Percentiles rank a stretch among this genome's conserved stretches.
Conservation (phyloP, 1,284 basidiomycete genomes). For the Sphaerobolus stellatus region DNA sequence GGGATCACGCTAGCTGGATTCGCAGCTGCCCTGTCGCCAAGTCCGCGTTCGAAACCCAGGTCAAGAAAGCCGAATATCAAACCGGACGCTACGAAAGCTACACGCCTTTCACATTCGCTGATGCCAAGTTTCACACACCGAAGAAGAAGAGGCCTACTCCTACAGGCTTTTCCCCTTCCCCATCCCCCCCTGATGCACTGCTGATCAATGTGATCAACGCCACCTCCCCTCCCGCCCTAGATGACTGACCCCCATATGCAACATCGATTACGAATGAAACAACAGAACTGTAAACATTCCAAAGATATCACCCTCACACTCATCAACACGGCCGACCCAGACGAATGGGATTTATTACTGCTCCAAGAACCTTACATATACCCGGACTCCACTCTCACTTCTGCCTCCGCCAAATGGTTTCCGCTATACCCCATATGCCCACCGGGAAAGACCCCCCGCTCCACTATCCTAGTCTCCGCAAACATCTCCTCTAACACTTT, state of each 20-base stretch:
- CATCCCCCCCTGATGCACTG: background rate
- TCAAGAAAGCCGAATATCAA: background rate
- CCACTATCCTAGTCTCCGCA: no score
- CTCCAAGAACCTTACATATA: no score
- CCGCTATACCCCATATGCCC: constrained; percentile 30
- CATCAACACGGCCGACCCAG: constrained; percentile 18
- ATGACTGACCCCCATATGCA: background rate
- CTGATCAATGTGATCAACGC: background rate
- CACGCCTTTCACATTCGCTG: background rate
- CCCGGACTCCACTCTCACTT: constrained; percentile 27
- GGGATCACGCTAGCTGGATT: constrained; percentile 17
- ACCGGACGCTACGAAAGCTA: background rate
- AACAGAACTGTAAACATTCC: constrained; percentile 25
- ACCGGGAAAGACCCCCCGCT: no score
- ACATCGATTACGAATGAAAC: constrained; percentile 20
- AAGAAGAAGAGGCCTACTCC: constrained; percentile 12
- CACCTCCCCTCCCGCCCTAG: background rate
- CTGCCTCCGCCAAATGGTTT: constrained; percentile 26
- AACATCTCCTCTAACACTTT: no score
- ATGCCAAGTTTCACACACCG: constrained; percentile 8
- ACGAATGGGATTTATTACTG: constrained; percentile 29
- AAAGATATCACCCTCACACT: constrained; percentile 22
- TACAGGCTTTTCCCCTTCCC: no score
- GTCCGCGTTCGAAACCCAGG: background rate
- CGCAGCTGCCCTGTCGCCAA: constrained; percentile 7